These are phyloP conservation scores for Exophiala lecanii-corni DNA, from an alignment of 2,329 filamentous ascomycete genomes.

Conservation along the genomic window DNA sequence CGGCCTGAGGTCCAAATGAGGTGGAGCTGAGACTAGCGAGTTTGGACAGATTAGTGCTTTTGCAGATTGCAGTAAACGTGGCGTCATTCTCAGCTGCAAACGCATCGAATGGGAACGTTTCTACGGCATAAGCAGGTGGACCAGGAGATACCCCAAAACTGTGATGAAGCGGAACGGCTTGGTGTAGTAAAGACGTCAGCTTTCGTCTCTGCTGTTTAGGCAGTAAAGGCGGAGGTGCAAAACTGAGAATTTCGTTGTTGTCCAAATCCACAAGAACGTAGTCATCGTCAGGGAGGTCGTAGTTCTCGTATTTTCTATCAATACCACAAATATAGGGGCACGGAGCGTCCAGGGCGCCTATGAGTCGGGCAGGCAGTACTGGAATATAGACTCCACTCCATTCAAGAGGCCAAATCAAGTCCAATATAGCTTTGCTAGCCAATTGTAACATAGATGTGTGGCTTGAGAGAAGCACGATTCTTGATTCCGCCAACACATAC, in stretches of 20 bases:
- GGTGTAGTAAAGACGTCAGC: conserved; percentile 77
- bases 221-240: conserved; percentile 68
- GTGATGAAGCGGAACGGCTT: conserved; percentile 84
- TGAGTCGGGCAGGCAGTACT: conserved; percentile 76
- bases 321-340: conserved; percentile 97
- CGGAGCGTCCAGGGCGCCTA: conserved; percentile 88
- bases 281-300: conserved; percentile 87
- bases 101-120: conserved; percentile 84
- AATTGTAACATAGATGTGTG: conserved; percentile 95
- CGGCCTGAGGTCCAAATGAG: conserved; percentile 68
- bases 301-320: conserved; percentile 81
- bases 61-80: conserved; percentile 69
- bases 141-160: conserved; percentile 82
- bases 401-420: conserved; percentile 79
- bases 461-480: conserved; percentile 92
- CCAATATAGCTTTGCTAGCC: conserved; percentile 79
- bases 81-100: conserved; percentile 82
- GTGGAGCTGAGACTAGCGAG: conserved; percentile 87
- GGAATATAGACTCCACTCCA: conserved; percentile 96
- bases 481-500: conserved; percentile 85
- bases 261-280: conserved; percentile 94
- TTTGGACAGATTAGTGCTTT: conserved; percentile 70
- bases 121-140: conserved; percentile 85
- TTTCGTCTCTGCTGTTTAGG: conserved; percentile 89
- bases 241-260: conserved; percentile 82